Evolutionary conservation across 2,329 filamentous ascomycete species (phyloP).

Genomic region (Cladophialophora bantiana): DNA sequence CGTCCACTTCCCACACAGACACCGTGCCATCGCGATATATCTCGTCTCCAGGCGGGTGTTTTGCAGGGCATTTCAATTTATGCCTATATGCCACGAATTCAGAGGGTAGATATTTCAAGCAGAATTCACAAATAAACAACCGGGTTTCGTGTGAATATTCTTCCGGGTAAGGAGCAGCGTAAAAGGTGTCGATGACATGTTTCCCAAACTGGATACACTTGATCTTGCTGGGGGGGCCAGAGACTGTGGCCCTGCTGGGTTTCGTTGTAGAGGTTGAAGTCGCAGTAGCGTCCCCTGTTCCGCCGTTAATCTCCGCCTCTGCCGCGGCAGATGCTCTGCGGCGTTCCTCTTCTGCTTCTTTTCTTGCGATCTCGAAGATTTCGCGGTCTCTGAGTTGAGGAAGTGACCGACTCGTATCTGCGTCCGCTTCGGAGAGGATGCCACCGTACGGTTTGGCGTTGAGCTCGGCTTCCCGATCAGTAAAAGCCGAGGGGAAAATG

Average conservation of each 20-base stretch:
- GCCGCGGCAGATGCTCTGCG: slow-evolving; percentile 57
- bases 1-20: slow-evolving; percentile 97
- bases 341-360: slow-evolving; percentile 92
- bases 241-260: slow-evolving; percentile 71
- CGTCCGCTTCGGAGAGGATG: slow-evolving; percentile 85
- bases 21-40: slow-evolving; percentile 95
- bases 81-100: slow-evolving; percentile 98
- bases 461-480: slow-evolving; percentile 83
- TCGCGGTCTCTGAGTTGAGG: slow-evolving; percentile 81
- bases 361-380: slow-evolving; percentile 86
- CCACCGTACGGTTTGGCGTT: slow-evolving; percentile 96
- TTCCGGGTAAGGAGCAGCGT: slow-evolving; percentile 95
- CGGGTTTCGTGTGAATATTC: slow-evolving; percentile 97
- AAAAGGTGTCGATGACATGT: slow-evolving; percentile 99
- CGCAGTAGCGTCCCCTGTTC: slow-evolving; percentile 59
- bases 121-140: slow-evolving; percentile 99
- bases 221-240: slow-evolving; percentile 92
- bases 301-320: slow-evolving; percentile 67
- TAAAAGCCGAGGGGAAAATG: slow-evolving; percentile 69
- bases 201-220: slow-evolving; percentile 98
- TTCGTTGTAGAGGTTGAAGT: slow-evolving; percentile 48
- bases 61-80: slow-evolving; percentile 94
- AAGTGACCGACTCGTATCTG: slow-evolving; percentile 87
- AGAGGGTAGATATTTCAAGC: slow-evolving; percentile 99
- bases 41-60: slow-evolving; percentile 96